Evolutionary conservation across 148 eudicot species (phyloP), one percentile per base, ranked within the genome.

Genomic region (Nepenthes gracilis): DNA sequence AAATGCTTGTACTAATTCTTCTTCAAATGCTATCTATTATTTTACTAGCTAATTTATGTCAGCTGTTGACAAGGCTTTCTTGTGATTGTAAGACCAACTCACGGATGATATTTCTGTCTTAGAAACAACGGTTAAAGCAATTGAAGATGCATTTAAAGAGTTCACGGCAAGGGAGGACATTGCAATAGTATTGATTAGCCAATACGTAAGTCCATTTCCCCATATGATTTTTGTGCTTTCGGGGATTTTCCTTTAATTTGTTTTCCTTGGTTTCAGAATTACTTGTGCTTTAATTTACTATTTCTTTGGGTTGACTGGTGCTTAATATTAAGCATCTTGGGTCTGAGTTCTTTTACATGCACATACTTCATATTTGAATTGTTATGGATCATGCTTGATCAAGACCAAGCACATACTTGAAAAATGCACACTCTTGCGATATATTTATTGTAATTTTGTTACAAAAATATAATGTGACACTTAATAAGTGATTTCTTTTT

Each of bases 81-180:
- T 40, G 4, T 40, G 45, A 8, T 40, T 8, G 1, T 40, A 3
- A 40, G 6, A 4, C 4, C 8, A 37, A 13, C 63, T 72, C 34
- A 60, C 36, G n/a, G 3, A 49, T 32, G 72, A 36, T 64, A 51
- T 33, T 23, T 66, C 3, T 70, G 32, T 58, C 59, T 53, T 63
- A 85, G 91, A 85, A 70, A 85, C 91, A 54, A 80, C 91, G 32
- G 74, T 80, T 56, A 85, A 82, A 67, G 80, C 79, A 73, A 80
- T 85, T 67, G 91, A 85, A 64, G 91, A 85, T 55, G 79, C 91
- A 43, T 85, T 85, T 58, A 85, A 82, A 64, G 91, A 85, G 75
- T 85, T 85, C 76, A 85, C 87, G 50, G 50, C 85, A 61, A 75
- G 91, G 72, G 87, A 85, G 58, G 91, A 85, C 67, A 68, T 85